Conservation (phyloP, 371 early-diverging fungal genomes). For the Saksenaea vasiformis region DNA sequence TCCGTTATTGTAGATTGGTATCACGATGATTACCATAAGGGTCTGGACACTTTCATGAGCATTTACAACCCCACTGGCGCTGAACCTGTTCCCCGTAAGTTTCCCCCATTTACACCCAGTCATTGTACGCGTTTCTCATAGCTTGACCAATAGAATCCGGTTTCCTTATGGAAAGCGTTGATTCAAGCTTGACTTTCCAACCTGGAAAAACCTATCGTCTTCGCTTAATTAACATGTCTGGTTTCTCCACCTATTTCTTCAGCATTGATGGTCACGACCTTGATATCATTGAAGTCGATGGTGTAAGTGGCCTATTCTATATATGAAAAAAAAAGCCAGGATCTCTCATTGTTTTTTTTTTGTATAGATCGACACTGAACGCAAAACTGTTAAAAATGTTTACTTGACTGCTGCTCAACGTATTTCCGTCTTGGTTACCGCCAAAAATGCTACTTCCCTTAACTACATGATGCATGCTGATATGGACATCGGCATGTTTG, state of each 20-base stretch:
- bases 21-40: slow-evolving; percentile 41
- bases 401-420: slow-evolving; percentile 67
- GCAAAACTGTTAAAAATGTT: slow-evolving; percentile 50
- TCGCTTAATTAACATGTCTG: slow-evolving; percentile 64
- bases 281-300: slow-evolving; percentile 80
- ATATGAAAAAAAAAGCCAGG: too few relatives aligned
- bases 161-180: slow-evolving; percentile 46
- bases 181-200: slow-evolving; percentile 20
- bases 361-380: slow-evolving; percentile 42
- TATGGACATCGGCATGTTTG: slow-evolving; percentile 76
- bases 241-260: slow-evolving; percentile 65
- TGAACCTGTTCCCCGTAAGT: slow-evolving; percentile 59
- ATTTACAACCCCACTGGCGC: slow-evolving; percentile 56
- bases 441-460: slow-evolving; percentile 53
- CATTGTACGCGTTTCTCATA: slow-evolving; percentile 11
- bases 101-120: not conserved
- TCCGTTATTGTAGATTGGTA: slow-evolving; percentile 59
- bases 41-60: slow-evolving; percentile 47
- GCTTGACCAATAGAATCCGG: slow-evolving; percentile 39
- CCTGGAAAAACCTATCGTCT: slow-evolving; percentile 36
- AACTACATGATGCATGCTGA: slow-evolving; percentile 74
- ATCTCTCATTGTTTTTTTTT: not conserved
- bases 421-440: slow-evolving; percentile 68
- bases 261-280: slow-evolving; percentile 74
- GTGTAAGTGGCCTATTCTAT: too few relatives aligned